phyloP scores from a whole-genome alignment of 164 flowering plant genomes.

The Paratinospora sagittata region DNA sequence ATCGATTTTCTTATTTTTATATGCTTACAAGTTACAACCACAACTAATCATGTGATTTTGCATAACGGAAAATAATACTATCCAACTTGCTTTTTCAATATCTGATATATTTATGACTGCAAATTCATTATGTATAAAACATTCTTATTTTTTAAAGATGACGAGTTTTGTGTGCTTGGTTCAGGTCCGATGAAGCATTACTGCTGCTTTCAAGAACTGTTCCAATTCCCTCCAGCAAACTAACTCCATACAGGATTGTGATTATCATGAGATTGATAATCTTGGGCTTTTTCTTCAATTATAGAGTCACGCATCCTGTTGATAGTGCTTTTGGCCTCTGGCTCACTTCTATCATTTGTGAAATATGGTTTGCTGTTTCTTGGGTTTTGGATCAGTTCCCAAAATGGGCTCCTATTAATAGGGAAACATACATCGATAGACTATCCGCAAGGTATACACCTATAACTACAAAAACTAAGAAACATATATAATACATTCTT shows the following conservation, averaged over 20 bases:
- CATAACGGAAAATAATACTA: not conserved
- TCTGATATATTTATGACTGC: not conserved
- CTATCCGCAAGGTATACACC: conserved; percentile 65
- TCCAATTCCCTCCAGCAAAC: conserved; percentile 54
- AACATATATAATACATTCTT: not conserved
- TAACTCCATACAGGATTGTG: conserved; percentile 73
- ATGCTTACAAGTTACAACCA: too few relatives aligned
- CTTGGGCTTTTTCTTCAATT: conserved; percentile 81
- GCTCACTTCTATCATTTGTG: conserved; percentile 94
- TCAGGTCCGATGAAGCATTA: conserved; percentile 56
- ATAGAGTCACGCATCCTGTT: conserved; percentile 83
- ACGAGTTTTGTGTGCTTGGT: conserved; percentile 10
- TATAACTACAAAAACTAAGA: not conserved
- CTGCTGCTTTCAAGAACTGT: conserved; percentile 61
- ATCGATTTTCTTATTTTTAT: not conserved
- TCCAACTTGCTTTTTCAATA: too few relatives aligned
- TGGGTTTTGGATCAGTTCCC: conserved; percentile 99
- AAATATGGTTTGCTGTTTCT: conserved; percentile 95
- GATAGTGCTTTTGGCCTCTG: conserved; percentile 82
- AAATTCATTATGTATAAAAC: not conserved
- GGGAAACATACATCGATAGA: conserved; percentile 58
- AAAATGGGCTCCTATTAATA: conserved; percentile 77
- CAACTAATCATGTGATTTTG: not conserved
- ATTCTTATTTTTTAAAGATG: not conserved
- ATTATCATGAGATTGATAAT: conserved; percentile 75